phyloP scores from a whole-genome alignment of 805 yeast genomes.

The Saccharomycopsis fibuligera region DNA sequence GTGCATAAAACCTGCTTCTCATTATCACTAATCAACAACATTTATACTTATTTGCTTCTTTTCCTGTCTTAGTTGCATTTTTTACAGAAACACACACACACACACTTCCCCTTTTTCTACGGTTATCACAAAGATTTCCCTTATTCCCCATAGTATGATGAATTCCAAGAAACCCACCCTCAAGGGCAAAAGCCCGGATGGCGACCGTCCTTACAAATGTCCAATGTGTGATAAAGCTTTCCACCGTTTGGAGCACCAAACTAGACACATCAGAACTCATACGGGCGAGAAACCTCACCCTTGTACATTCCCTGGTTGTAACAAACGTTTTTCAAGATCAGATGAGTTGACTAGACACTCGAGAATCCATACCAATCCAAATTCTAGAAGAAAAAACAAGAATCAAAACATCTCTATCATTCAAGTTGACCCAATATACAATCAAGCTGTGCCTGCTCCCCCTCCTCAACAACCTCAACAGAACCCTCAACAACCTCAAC shows the following conservation, averaged over 20 bases:
- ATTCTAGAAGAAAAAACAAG: constrained; percentile 48
- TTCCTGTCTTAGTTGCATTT: too few species aligned
- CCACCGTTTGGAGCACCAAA: constrained; percentile 71
- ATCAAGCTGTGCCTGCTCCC: neutral
- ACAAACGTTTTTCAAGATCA: constrained; percentile 59
- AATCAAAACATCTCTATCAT: constrained; percentile 10
- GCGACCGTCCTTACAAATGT: constrained; percentile 60
- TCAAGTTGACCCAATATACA: constrained; percentile 8
- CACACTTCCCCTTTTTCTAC: too few species aligned
- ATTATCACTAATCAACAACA: too few species aligned
- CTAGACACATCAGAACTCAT: constrained; percentile 73
- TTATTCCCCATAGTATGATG: too few species aligned
- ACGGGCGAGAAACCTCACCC: constrained; percentile 79
- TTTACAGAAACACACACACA: too few species aligned
- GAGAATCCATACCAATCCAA: constrained; percentile 67
- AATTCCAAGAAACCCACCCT: constrained; percentile 3
- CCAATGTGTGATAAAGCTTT: constrained; percentile 70
- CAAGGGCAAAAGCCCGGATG: constrained; percentile 14
- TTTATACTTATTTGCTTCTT: too few species aligned
- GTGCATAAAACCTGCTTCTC: too few species aligned
- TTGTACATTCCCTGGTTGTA: constrained; percentile 68
- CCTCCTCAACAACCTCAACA: constrained; percentile 1
- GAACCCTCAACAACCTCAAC: constrained; percentile 1
- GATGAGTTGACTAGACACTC: constrained; percentile 72
- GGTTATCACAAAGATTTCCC: too few species aligned